Conservation (phyloP, 169 alveolate species). For the Eimeria tenella region DNA sequence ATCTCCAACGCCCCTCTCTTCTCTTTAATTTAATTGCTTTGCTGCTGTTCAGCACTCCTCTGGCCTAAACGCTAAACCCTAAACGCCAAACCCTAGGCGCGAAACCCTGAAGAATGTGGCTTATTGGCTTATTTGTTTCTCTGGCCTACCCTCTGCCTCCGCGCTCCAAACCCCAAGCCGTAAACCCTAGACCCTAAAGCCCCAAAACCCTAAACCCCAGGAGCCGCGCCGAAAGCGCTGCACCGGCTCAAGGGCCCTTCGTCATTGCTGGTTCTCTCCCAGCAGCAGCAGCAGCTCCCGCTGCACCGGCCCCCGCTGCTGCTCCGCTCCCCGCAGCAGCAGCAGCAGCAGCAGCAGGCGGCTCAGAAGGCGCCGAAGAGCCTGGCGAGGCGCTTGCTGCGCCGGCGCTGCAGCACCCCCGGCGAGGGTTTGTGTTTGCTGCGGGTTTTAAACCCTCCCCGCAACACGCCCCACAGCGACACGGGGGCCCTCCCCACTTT, state of each 20-base stretch:
- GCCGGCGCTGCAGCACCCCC: constrained; percentile 86
- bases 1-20: background rate
- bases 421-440: constrained; percentile 89
- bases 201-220: no score
- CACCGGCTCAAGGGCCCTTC: no score
- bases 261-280: background rate
- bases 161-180: background rate
- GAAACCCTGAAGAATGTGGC: background rate
- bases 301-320: background rate
- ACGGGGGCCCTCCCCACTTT: constrained; percentile 88
- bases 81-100: no score
- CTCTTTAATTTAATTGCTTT: background rate
- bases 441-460: constrained; percentile 88
- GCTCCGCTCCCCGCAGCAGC: background rate
- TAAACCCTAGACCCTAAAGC: background rate
- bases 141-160: background rate
- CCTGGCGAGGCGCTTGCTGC: constrained; percentile 88
- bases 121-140: background rate
- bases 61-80: no score
- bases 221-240: no score
- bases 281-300: no score
- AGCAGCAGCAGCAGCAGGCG: background rate
- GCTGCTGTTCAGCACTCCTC: background rate
- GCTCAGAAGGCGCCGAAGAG: constrained; percentile 84
- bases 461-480: constrained; percentile 89